A percentile compares a stretch with the other conserved stretches of the same genome.
These are phyloP conservation scores for Solanum hybrid DNA, from an alignment of 305 asterid species.

Conservation along the genomic window DNA sequence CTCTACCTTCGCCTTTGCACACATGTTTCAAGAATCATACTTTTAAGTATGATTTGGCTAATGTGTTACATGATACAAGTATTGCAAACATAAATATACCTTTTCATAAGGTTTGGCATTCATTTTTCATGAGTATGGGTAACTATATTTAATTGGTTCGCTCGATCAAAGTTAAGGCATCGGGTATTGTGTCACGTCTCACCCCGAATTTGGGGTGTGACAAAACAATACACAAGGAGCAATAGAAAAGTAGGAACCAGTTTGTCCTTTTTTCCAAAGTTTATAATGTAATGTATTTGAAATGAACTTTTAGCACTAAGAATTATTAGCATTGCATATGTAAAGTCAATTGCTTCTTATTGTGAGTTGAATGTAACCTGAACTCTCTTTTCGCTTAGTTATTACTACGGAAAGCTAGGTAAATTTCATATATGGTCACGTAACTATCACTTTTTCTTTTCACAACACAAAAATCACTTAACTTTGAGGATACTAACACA, in stretches of 20 bases:
- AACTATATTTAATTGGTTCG: neutral
- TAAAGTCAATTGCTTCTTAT: neutral
- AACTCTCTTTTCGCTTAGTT: neutral
- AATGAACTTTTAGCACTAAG: neutral
- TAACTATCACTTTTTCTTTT: neutral
- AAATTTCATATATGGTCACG: neutral
- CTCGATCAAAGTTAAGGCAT: neutral
- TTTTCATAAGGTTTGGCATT: neutral
- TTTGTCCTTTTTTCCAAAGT: neutral
- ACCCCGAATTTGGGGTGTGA: neutral
- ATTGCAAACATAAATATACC: neutral
- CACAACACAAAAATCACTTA: neutral
- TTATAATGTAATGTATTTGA: neutral
- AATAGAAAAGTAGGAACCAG: neutral
- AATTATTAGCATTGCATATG: neutral
- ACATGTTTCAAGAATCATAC: neutral
- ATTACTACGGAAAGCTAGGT: neutral
- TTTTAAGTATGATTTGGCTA: neutral
- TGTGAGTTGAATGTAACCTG: neutral
- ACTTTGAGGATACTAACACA: neutral
- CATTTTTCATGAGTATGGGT: neutral
- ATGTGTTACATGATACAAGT: neutral
- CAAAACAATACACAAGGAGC: neutral
- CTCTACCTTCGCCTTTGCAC: neutral
- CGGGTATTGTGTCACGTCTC: neutral